These are phyloP conservation scores for Acanthochlamys bracteata DNA, from an alignment of 106 monocot species.

Conservation along the genomic window DNA sequence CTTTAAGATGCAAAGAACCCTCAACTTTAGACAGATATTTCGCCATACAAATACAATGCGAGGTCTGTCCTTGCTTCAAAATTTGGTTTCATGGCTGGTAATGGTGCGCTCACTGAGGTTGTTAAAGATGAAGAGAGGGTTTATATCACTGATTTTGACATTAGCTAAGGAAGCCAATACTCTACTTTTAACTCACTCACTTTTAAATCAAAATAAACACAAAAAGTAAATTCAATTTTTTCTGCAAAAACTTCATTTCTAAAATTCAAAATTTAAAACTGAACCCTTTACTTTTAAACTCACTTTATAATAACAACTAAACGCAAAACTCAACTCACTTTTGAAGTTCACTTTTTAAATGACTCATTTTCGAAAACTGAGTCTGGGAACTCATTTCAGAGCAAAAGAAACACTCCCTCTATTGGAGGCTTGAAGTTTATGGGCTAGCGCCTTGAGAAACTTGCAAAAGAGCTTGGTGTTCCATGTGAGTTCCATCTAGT, in stretches of 20 bases:
- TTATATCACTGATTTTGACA: conserved; percentile 92
- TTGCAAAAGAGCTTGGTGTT: conserved; percentile 52
- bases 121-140: conserved; percentile 61
- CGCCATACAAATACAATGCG: conserved; percentile 92
- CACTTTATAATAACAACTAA: no score
- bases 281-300: no score
- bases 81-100: conserved; percentile 93
- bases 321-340: no score
- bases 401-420: conserved; percentile 22
- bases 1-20: conserved; percentile 85
- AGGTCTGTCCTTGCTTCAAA: conserved; percentile 92
- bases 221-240: no score
- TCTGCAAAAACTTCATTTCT: no score
- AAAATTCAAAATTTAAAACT: conserved; percentile 61
- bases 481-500: conserved; percentile 70
- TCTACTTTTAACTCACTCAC: no score
- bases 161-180: conserved; percentile 94
- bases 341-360: no score
- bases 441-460: conserved; percentile 68
- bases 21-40: conserved; percentile 62
- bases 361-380: no score
- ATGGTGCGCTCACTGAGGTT: conserved; percentile 76
- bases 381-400: no score
- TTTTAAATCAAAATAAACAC: no score
- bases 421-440: conserved; percentile 83